Base-by-base conservation (phyloP, 805 yeast genomes). In the Candida michaelii region DNA sequence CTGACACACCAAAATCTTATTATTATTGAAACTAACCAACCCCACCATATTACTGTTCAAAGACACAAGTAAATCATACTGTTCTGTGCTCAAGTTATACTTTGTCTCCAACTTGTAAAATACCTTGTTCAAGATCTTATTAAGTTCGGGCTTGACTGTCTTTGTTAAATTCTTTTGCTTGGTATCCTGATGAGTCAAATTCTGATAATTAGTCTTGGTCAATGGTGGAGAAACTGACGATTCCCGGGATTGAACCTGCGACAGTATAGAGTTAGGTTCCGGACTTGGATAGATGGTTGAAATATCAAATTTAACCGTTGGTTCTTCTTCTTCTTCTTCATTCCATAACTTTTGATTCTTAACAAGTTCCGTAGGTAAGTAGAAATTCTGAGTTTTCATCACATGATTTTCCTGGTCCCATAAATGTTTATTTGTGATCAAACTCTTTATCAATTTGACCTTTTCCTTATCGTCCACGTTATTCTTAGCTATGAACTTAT, bases 371-470 rank as follows among this genome's bases (percentile, higher is more conserved):
- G 73, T 69, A 2, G 73, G 71, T 3, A 63, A 56, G 40, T 67
- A 68, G 40, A 59, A 60, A 27, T 63, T 58, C 18, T 60, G 64
- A 5, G 54, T 52, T 40, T 61, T 58, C 10, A 51, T 27, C 9
- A 61, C 52, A 48, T 63, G 68, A 45, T 69, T 59, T 2, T 64
- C 70, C 43, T 64, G 66, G 49, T 68, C 71, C 72, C 73, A 68
- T 19, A 58, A 43, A 30, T 57, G 60, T 43, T 67, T 70, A 11
- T 56, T 55, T 1, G 71, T 63, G 19, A 69, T 64, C 13, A 69
- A 49, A 33, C 54, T 47, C 38, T 63, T 62, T 14, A 69, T 40
- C 7, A 47, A 33, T 18, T 60, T 59, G 11, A 35, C 39, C 19
- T 21, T 30, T 21, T 45, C 50, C 4, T 19, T 19, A 11, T 18